phyloP scores from a whole-genome alignment of 1,284 basidiomycete genomes.

The Xerocomus minutiporus region DNA sequence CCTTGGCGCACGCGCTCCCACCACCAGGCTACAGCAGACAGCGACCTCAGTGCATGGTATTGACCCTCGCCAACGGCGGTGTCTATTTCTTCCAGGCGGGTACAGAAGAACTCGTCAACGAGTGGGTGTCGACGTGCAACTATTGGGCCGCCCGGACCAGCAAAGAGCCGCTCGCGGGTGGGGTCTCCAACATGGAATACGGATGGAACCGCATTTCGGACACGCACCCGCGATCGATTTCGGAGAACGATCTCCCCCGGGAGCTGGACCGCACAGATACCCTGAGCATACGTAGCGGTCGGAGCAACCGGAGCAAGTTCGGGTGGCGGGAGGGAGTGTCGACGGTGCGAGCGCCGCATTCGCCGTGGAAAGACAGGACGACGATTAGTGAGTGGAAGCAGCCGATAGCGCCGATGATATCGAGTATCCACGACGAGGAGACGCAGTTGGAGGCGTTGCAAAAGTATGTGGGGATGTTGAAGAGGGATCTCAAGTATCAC shows the following conservation, averaged over 20 bases:
- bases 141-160: conserved; percentile 95
- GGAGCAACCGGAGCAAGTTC: conserved; percentile 63
- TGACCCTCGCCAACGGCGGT: conserved; percentile 83
- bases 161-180: conserved; percentile 90
- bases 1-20: conserved; percentile 82
- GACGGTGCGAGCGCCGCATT: conserved; percentile 57
- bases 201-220: conserved; percentile 86
- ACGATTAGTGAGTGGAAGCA: conserved; percentile 93
- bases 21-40: conserved; percentile 88
- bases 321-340: conserved; percentile 60
- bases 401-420: conserved; percentile 76
- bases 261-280: conserved; percentile 55
- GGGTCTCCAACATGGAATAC: conserved; percentile 98
- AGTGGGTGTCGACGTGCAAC: conserved; percentile 98
- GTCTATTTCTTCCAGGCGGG: conserved; percentile 97
- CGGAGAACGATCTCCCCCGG: conserved; percentile 51
- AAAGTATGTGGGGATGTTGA: conserved; percentile 74
- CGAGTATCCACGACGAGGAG: conserved; percentile 89
- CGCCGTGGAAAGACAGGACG: conserved; percentile 73
- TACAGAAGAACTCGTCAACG: conserved; percentile 93
- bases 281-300: conserved; percentile 65
- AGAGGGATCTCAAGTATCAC: conserved; percentile 77
- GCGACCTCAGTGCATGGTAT: conserved; percentile 92
- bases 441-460: conserved; percentile 82
- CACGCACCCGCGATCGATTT: conserved; percentile 50